Evolutionary conservation across 2,329 filamentous ascomycete genomes (phyloP).

Genomic region (Thelonectria discophora): DNA sequence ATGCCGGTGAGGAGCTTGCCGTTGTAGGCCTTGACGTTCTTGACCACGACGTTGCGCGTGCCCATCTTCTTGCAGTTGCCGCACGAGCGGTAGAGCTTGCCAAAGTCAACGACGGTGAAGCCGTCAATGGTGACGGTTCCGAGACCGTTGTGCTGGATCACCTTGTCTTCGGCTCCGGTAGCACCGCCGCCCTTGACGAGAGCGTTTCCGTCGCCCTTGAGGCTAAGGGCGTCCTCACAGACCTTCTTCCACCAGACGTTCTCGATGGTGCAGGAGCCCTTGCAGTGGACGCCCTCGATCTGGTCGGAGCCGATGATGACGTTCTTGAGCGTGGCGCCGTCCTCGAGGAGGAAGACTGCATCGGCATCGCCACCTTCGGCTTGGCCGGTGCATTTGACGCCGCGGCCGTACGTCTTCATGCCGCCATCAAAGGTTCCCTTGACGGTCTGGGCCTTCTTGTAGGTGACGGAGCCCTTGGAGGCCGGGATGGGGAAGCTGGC

Average conservation of each 20-base stretch:
- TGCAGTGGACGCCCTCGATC: slow-evolving; percentile 43
- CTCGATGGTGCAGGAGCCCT: slow-evolving; percentile 40
- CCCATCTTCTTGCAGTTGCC: slow-evolving; percentile 14
- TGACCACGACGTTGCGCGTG: slow-evolving; percentile 11
- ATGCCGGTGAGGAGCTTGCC: slow-evolving; percentile 10
- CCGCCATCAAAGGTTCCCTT: slow-evolving; percentile 44
- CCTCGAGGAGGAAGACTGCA: slow-evolving; percentile 35
- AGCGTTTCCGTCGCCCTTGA: slow-evolving; percentile 42
- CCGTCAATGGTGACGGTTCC: slow-evolving; percentile 12
- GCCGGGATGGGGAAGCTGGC: slow-evolving; percentile 37
- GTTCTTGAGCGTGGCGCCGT: slow-evolving; percentile 35
- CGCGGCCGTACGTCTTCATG: slow-evolving; percentile 41
- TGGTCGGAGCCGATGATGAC: slow-evolving; percentile 38
- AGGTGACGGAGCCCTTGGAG: slow-evolving; percentile 41
- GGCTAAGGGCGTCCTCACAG: slow-evolving; percentile 40
- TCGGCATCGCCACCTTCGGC: slow-evolving; percentile 37
- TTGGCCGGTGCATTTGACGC: slow-evolving; percentile 41
- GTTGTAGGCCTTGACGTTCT: slow-evolving; percentile 2
- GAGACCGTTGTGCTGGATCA: slow-evolving; percentile 14
- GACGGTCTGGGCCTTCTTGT: slow-evolving; percentile 40
- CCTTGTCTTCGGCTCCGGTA: slow-evolving; percentile 11
- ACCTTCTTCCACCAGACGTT: slow-evolving; percentile 42
- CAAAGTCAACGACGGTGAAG: slow-evolving; percentile 17
- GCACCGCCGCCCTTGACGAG: slow-evolving; percentile 14
- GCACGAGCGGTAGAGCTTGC: slow-evolving; percentile 17